A percentile compares a stretch with the other conserved stretches of the same genome.
phyloP scores from a whole-genome alignment of 2,329 filamentous ascomycete genomes.

The Dothidotthia symphoricarpi region DNA sequence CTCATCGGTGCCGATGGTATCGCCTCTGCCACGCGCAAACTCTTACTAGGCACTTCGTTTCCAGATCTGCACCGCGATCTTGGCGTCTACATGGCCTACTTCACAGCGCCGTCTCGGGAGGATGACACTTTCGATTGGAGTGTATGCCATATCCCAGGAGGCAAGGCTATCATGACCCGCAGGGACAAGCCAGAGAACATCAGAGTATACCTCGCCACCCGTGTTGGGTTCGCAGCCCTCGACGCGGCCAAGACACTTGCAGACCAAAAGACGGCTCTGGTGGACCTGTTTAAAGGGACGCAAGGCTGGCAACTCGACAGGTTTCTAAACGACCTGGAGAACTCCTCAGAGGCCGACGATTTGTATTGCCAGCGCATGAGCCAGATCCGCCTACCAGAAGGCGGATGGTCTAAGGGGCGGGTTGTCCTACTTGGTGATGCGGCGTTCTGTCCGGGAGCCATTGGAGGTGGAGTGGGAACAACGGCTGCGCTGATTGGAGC shows the following conservation, averaged over 20 bases:
- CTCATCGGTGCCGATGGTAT: not conserved
- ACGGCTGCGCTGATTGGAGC: slow-evolving; percentile 36
- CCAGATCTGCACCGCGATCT: not conserved
- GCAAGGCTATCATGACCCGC: not conserved
- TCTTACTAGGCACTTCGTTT: not conserved
- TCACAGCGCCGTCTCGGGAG: not conserved
- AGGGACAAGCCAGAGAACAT: not conserved
- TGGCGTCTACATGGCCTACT: not conserved
- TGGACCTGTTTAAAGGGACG: not conserved
- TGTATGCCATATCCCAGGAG: not conserved
- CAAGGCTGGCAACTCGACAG: not conserved
- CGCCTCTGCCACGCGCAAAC: not conserved
- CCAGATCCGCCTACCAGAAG: slow-evolving; percentile 2
- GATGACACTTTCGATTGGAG: not conserved
- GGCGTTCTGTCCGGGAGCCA: slow-evolving; percentile 30
- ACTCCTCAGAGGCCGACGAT: not conserved
- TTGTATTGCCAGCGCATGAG: not conserved
- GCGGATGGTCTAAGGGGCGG: slow-evolving; percentile 17
- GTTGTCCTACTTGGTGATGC: slow-evolving; percentile 40
- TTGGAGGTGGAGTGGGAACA: slow-evolving; percentile 15
- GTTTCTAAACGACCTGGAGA: not conserved
- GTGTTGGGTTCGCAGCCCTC: not conserved
- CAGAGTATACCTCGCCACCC: not conserved
- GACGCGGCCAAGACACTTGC: not conserved
- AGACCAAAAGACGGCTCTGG: not conserved